Base-by-base conservation (phyloP, 1,284 basidiomycete genomes). In the Ceratobasidium sp. region DNA sequence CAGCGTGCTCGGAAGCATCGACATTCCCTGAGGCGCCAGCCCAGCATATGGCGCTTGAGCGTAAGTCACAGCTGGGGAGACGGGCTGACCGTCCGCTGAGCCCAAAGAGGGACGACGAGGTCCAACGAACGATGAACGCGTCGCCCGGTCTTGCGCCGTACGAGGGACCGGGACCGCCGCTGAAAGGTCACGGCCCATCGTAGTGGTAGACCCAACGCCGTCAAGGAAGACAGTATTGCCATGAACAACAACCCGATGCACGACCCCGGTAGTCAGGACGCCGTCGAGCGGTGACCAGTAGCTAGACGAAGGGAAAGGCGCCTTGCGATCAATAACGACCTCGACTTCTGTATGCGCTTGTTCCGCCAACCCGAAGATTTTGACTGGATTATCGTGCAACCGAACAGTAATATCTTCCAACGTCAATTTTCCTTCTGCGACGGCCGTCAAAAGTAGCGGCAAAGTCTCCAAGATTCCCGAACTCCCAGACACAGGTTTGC, bases 241-340 rank as follows among this genome's bases (percentile, higher is more conserved):
- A 79, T 97, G 93, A 76, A 98, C 86, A 67, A 97, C 90, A 24
- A 99, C 97, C 75, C 98, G 90, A 84, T 99, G 96, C 45, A 99
- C 89, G 36, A 89, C 87, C 41, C 96, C 97, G 7, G 89, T 85
- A 27, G 95, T 87, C 1, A 86, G 82, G 54, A 85, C 88, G 54
- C 89, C 87, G 44, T 91, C 88, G 45, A 99, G 83, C 4, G 97
- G 97, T 24, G 97, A 97, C 97, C 97, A 99, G 72, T 82, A 81
- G 54, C 85, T 84, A 19, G 84, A 81, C 8, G 83, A 79, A 31
- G 85, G 85, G 81, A 94, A 95, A 48, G 85, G 86, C 27, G 89
- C 87, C 75, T 88, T 88, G 71, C 97, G 89, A 78, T 94, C 93
- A 54, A 97, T 86, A 78, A 98, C 95, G 56, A 99, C 94, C 81